phyloP scores from a whole-genome alignment of 2,329 filamentous ascomycete species.

The Trichoderma atrobrunneum region DNA sequence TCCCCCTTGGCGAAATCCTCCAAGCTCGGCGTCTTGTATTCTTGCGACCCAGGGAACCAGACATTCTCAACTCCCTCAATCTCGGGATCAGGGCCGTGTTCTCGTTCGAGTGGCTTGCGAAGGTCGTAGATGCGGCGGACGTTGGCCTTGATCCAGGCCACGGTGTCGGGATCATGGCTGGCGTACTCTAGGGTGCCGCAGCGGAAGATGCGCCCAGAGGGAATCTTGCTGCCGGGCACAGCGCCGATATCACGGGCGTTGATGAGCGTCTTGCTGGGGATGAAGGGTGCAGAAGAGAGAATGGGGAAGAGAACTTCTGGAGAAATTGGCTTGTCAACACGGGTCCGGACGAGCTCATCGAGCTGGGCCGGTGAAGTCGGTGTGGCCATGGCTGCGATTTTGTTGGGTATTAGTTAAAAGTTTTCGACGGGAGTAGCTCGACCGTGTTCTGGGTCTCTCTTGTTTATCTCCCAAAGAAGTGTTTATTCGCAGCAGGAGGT shows the following conservation, averaged over 20 bases:
- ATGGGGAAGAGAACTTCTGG: slow-evolving; percentile 35
- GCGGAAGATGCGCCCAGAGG: slow-evolving; percentile 44
- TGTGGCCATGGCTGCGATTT: slow-evolving; percentile 2
- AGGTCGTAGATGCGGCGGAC: slow-evolving; percentile 52
- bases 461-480: not conserved
- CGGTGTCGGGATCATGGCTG: slow-evolving; percentile 29
- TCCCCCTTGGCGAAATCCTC: slow-evolving; percentile 43
- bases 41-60: slow-evolving; percentile 39
- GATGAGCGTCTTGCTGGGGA: slow-evolving; percentile 46
- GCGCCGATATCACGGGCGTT: slow-evolving; percentile 52
- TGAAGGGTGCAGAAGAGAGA: slow-evolving; percentile 45
- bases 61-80: slow-evolving; percentile 45
- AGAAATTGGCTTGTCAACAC: slow-evolving; percentile 40
- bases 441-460: not conserved
- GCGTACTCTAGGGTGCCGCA: slow-evolving; percentile 43
- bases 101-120: slow-evolving; percentile 45
- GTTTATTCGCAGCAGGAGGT: not conserved
- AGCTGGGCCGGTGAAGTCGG: slow-evolving; percentile 28
- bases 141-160: slow-evolving; percentile 36
- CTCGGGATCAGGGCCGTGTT: slow-evolving; percentile 41
- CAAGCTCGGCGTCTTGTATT: slow-evolving; percentile 38
- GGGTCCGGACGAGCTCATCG: slow-evolving; percentile 41
- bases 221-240: slow-evolving; percentile 41
- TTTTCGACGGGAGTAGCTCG: not conserved
- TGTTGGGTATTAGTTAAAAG: not conserved